Conservation (phyloP, 73 alveolate genomes). For the Paramecium tetraurelia region DNA sequence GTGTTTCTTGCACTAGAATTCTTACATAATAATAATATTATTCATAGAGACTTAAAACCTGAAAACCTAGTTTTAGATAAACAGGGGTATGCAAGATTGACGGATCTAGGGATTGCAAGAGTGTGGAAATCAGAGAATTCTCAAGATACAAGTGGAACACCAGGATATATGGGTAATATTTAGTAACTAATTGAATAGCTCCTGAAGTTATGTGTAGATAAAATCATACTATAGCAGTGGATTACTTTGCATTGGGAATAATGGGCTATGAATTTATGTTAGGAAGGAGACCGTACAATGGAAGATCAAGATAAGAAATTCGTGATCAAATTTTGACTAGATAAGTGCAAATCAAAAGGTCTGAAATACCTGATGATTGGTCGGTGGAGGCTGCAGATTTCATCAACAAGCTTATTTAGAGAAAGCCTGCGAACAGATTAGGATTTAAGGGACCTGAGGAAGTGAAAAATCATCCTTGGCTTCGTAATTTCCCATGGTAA, state of each 20-base stretch:
- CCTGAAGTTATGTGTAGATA: constrained; percentile 76
- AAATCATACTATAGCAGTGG: constrained; percentile 66
- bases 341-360: constrained; percentile 75
- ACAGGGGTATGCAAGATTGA: constrained; percentile 83
- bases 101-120: constrained; percentile 96
- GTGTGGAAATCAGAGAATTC: constrained; percentile 81
- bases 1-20: constrained; percentile 88
- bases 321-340: constrained; percentile 69
- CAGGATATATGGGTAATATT: constrained; percentile 90
- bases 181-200: constrained; percentile 32
- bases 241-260: constrained; percentile 74
- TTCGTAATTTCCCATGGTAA: constrained; percentile 83
- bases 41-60: constrained; percentile 97
- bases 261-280: constrained; percentile 74
- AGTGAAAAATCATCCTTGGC: constrained; percentile 88
- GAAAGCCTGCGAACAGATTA: constrained; percentile 83
- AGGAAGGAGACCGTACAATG: constrained; percentile 89
- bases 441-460: constrained; percentile 86
- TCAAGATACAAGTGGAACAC: constrained; percentile 97
- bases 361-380: constrained; percentile 93
- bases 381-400: constrained; percentile 92
- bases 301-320: constrained; percentile 80
- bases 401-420: constrained; percentile 79
- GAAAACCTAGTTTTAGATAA: constrained; percentile 92
- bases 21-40: constrained; percentile 84